Evolutionary conservation across 345 rosid species (phyloP).

Genomic region (Anacardium occidentale): DNA sequence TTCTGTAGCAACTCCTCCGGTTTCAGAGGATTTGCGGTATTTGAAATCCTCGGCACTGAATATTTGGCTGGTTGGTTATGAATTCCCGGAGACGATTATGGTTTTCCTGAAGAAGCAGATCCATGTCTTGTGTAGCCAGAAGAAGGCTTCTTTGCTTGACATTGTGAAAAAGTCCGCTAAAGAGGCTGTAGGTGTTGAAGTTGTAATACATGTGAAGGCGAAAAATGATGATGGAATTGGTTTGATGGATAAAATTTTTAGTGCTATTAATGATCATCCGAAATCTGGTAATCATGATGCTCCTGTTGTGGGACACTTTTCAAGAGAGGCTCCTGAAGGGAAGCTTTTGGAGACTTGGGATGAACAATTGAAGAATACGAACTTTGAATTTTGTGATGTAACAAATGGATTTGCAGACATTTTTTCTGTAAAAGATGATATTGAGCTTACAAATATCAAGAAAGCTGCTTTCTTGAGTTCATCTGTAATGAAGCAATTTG

Average conservation of each 20-base stretch:
- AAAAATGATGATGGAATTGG: conserved; percentile 40
- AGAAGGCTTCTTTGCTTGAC: conserved; percentile 44
- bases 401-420: conserved; percentile 47
- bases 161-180: conserved; percentile 37
- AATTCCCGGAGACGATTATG: conserved; percentile 56
- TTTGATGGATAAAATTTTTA: conserved; percentile 41
- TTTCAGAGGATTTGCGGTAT: conserved; percentile 45
- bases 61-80: conserved; percentile 48
- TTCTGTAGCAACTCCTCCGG: conserved; percentile 44
- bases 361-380: conserved; percentile 34
- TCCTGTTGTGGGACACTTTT: conserved; percentile 43
- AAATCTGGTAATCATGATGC: conserved; percentile 18
- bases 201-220: conserved; percentile 41
- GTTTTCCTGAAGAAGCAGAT: conserved; percentile 49
- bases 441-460: conserved; percentile 41
- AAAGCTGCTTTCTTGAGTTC: conserved; percentile 48
- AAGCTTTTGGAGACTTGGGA: conserved; percentile 50
- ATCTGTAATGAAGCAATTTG: conserved; percentile 44
- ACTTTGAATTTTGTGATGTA: conserved; percentile 35
- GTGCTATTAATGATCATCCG: conserved; percentile 32
- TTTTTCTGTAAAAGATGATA: conserved; percentile 47
- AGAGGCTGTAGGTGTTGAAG: conserved; percentile 45
- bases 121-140: conserved; percentile 47
- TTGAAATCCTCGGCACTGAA: conserved; percentile 51
- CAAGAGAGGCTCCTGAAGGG: conserved; percentile 48